These are phyloP conservation scores for Sporothrix globosa DNA, from an alignment of 2,329 filamentous ascomycete species.

Conservation along the genomic window DNA sequence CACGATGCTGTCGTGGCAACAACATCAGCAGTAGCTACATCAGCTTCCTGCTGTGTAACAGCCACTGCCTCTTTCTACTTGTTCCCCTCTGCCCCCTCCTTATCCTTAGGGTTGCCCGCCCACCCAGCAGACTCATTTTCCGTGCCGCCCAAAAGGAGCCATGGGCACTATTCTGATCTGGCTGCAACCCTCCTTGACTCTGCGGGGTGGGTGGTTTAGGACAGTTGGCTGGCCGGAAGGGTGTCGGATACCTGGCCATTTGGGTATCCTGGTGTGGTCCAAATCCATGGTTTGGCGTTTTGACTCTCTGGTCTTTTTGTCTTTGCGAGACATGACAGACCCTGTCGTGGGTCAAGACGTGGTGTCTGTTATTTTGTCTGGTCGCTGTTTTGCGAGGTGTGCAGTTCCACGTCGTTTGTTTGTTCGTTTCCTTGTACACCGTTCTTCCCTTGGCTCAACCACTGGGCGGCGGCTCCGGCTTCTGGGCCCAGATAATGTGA, in stretches of 20 bases:
- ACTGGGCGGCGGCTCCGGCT: conserved; percentile 44
- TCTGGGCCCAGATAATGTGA: conserved; percentile 51
- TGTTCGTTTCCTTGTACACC: neutral
- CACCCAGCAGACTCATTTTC: neutral
- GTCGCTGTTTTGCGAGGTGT: neutral
- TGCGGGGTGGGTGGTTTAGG: too few species aligned
- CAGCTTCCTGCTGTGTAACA: neutral
- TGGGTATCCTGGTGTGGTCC: neutral
- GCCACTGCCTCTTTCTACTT: neutral
- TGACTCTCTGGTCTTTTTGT: neutral
- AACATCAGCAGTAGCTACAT: neutral
- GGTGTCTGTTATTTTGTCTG: neutral
- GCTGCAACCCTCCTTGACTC: neutral
- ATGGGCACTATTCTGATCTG: neutral
- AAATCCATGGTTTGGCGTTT: neutral
- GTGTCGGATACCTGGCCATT: neutral
- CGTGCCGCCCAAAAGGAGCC: neutral
- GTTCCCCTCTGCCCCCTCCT: neutral
- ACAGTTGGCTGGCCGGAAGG: too few species aligned
- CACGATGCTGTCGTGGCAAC: neutral
- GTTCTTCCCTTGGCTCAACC: neutral
- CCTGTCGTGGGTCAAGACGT: neutral
- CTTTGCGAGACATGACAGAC: neutral
- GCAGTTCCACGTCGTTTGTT: neutral
- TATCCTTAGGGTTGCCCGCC: neutral